Conservation (phyloP, 2,329 filamentous ascomycete species). For the Cladophialophora bantiana region DNA sequence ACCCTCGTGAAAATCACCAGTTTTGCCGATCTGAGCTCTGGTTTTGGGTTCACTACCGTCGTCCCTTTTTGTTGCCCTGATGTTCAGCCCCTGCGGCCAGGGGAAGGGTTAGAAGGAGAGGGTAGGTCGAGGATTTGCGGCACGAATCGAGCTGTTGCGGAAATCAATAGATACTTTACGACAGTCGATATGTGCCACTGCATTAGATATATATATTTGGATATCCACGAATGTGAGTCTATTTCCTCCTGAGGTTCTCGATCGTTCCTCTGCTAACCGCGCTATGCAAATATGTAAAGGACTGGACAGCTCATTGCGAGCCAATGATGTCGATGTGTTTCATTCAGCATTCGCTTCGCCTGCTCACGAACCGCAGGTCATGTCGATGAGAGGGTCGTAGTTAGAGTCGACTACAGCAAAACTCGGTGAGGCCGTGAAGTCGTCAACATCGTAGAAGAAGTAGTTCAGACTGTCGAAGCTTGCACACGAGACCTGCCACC, state of each 20-base stretch:
- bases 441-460: slow-evolving; percentile 81
- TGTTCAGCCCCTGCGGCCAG: not conserved
- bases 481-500: slow-evolving; percentile 78
- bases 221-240: slow-evolving; percentile 15
- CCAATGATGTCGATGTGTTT: not conserved
- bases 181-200: not conserved
- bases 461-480: slow-evolving; percentile 69
- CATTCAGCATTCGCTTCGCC: not conserved
- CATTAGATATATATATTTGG: slow-evolving; percentile 8
- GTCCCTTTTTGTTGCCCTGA: slow-evolving; percentile 3
- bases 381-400: slow-evolving; percentile 49
- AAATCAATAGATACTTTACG: not conserved
- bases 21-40: slow-evolving; percentile 42
- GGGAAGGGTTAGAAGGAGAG: not conserved
- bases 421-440: slow-evolving; percentile 67
- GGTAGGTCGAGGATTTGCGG: not conserved
- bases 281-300: slow-evolving; percentile 26
- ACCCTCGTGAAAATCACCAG: slow-evolving; percentile 26
- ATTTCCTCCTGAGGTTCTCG: not conserved
- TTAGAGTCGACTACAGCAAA: slow-evolving; percentile 70
- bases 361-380: slow-evolving; percentile 43
- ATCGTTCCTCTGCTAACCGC: slow-evolving; percentile 6
- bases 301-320: slow-evolving; percentile 18
- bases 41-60: slow-evolving; percentile 19
- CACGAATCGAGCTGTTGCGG: not conserved